Conservation (phyloP, 805 yeast species). For the Debaryomyces tyrocola region DNA sequence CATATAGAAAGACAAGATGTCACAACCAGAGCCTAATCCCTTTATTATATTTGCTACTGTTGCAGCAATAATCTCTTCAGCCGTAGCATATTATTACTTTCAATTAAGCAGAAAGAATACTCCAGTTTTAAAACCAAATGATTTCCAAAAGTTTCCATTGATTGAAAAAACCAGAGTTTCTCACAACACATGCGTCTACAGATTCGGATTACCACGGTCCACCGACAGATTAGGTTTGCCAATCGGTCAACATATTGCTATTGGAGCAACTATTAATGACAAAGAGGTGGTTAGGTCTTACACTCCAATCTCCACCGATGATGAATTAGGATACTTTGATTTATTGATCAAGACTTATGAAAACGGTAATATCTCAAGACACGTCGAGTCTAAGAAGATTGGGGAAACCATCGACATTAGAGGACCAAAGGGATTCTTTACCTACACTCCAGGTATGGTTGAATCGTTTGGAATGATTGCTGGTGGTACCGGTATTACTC, state of each 20-base stretch:
- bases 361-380: slow-evolving; percentile 77
- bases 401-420: slow-evolving; percentile 79
- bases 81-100: slow-evolving; percentile 33
- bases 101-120: slow-evolving; percentile 36
- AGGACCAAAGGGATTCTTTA: slow-evolving; percentile 91
- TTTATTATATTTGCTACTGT: slow-evolving; percentile 40
- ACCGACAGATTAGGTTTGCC: slow-evolving; percentile 83
- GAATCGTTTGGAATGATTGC: slow-evolving; percentile 83
- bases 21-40: slow-evolving; percentile 36
- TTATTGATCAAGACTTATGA: slow-evolving; percentile 84
- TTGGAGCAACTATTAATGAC: slow-evolving; percentile 72
- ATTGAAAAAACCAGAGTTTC: slow-evolving; percentile 71
- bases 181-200: slow-evolving; percentile 80
- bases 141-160: slow-evolving; percentile 77
- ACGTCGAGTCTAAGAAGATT: slow-evolving; percentile 66
- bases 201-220: slow-evolving; percentile 77
- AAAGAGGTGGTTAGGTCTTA: slow-evolving; percentile 83
- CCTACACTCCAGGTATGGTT: slow-evolving; percentile 78
- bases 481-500: slow-evolving; percentile 96
- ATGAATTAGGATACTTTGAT: slow-evolving; percentile 79
- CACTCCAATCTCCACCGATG: slow-evolving; percentile 85
- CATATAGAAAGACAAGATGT: slow-evolving; percentile 1
- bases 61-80: slow-evolving; percentile 33
- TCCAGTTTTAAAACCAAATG: slow-evolving; percentile 62
- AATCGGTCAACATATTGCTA: slow-evolving; percentile 89